Conservation (phyloP, 495 filamentous ascomycete genomes). For the Talaromyces nanjingensis region DNA sequence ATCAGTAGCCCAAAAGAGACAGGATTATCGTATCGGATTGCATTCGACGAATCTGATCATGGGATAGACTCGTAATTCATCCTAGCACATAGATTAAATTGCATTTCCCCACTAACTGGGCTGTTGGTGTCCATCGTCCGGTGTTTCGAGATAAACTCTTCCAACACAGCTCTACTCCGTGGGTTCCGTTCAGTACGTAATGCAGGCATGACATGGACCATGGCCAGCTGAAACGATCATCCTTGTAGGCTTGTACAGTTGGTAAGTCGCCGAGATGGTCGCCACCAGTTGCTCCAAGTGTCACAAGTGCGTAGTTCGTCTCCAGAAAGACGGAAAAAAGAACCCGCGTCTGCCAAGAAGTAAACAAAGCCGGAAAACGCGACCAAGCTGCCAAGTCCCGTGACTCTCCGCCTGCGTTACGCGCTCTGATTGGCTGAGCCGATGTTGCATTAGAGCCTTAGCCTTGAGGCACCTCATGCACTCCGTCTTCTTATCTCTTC, state of each 20-base stretch:
- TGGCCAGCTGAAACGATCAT: neutral
- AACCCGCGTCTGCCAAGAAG: neutral
- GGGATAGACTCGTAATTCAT: neutral
- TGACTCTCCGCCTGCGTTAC: neutral
- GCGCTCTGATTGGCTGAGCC: neutral
- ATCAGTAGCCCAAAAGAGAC: neutral
- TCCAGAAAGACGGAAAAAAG: neutral
- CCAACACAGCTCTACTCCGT: neutral
- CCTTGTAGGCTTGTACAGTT: neutral
- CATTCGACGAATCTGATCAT: neutral
- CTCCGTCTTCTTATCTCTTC: neutral
- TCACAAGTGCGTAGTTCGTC: neutral
- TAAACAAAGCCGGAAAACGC: conserved; percentile 2
- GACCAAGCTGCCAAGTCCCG: conserved; percentile 1
- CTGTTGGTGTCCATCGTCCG: neutral
- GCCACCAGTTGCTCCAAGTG: no score
- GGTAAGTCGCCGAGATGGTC: neutral
- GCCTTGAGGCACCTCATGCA: conserved; percentile 1
- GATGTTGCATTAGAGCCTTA: neutral
- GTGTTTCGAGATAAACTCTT: neutral
- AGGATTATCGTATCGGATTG: conserved; percentile 1
- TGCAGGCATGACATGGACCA: neutral
- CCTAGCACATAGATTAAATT: neutral
- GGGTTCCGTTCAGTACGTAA: neutral
- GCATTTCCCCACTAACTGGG: neutral